Evolutionary conservation across 2,329 filamentous ascomycete species (phyloP).

Genomic region (Neospermospora avenae): DNA sequence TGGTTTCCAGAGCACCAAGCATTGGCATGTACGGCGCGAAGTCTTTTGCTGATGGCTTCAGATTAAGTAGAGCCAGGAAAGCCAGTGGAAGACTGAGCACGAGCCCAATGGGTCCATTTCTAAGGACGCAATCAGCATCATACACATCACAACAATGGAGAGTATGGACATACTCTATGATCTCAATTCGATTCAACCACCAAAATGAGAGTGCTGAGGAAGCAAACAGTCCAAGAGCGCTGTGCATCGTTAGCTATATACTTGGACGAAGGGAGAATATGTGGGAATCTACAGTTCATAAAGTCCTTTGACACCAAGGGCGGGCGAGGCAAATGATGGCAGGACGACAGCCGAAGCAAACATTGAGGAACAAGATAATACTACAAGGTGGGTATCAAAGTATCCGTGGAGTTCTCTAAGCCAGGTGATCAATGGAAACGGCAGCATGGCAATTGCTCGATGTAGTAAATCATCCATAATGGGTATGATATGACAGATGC

Average conservation of each 20-base stretch:
- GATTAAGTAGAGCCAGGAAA: neutral
- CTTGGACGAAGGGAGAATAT: neutral
- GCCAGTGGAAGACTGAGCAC: neutral
- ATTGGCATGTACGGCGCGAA: constrained; percentile 3
- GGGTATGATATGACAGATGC: no score
- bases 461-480: neutral
- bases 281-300: neutral
- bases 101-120: neutral
- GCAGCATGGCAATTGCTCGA: neutral
- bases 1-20: neutral
- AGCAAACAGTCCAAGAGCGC: neutral
- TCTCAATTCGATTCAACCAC: neutral
- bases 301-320: neutral
- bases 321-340: neutral
- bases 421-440: neutral
- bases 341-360: constrained; percentile 7
- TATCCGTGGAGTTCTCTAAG: neutral
- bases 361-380: constrained; percentile 1
- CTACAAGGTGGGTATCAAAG: neutral
- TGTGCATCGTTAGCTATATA: neutral
- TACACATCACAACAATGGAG: no score
- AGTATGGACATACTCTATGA: constrained; percentile 2
- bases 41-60: neutral
- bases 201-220: neutral
- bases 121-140: neutral